Base-by-base conservation (phyloP, 2,329 filamentous ascomycete genomes). In the Fusarium nurragi region DNA sequence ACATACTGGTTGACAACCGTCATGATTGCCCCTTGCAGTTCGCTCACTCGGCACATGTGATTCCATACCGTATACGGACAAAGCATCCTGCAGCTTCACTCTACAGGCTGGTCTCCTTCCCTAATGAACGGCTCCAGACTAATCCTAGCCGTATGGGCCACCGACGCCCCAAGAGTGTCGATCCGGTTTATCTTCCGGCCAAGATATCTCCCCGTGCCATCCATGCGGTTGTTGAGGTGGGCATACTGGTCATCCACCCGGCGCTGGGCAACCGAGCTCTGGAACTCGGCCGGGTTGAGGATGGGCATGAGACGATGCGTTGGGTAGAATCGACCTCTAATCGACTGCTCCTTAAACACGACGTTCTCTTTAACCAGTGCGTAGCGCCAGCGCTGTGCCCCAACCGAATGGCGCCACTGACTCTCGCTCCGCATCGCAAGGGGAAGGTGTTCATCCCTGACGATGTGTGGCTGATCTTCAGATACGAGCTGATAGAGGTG, bases 281-380 rank as follows among this genome's bases (percentile, higher is more conserved):
- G 73, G 56, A 79, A 80, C 6, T 72, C 73, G 2, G 68, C 70
- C 11, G 77, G 76, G 37, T 83, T 77, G 50, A 86, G 75, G 52
- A 86, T 79, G 16, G 79, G 79, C 73, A 85, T 81, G 32, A 88
- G 77, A 56, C 80, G 78, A 55, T 80, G 75, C n/a, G 83, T 83
- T 16, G 85, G 82, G 74, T 88, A 87, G 75, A 87, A 87, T n/a
- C 85, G 78, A 47, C 85, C 85, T 55, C 79, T 78, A 47, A 87
- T 78, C 21, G 78, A 77, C 14, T 72, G 70, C 67, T 86, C 84
- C 60, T 81, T 78, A 19, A 85, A 71, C 40, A 79, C 75, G n/a
- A 76, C 74, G 64, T 82, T 80, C 58, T 83, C 81, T 61, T 77
- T 77, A 25, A 81, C 76, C 38, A 84, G 70, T 4, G 73, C 70